A percentile compares a stretch with the other conserved stretches of the same genome.
Evolutionary conservation across 2,329 filamentous ascomycete species (phyloP).

Genomic region (Diaporthe batatas): DNA sequence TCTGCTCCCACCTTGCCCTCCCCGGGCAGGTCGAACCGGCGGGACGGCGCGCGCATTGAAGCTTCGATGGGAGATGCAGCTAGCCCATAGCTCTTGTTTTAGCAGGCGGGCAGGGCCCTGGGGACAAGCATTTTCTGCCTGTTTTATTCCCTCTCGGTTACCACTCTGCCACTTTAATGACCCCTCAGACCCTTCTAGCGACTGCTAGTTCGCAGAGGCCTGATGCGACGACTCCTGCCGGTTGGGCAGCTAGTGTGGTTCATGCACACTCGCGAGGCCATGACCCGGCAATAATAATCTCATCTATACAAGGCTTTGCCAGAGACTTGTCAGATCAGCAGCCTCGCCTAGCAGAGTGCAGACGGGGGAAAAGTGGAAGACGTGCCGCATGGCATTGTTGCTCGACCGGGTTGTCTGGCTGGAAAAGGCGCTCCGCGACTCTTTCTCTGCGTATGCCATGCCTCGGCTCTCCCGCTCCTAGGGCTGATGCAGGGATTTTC

Average conservation of each 20-base stretch:
- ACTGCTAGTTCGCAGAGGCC: not conserved
- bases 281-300: not conserved
- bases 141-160: not conserved
- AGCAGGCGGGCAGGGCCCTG: not conserved
- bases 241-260: slow-evolving; percentile 34
- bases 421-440: slow-evolving; percentile 11
- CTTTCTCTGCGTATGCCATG: not conserved
- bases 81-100: slow-evolving; percentile 12
- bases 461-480: slow-evolving; percentile 31
- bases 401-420: slow-evolving; percentile 4
- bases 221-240: not conserved
- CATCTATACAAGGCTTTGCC: not conserved
- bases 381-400: not conserved
- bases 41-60: slow-evolving; percentile 31
- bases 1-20: not conserved
- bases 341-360: not conserved
- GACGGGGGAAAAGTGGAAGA: not conserved
- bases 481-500: slow-evolving; percentile 23
- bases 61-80: slow-evolving; percentile 25
- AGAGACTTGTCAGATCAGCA: not conserved
- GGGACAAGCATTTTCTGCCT: not conserved
- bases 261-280: slow-evolving; percentile 18
- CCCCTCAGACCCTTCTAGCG: not conserved
- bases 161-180: not conserved
- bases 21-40: slow-evolving; percentile 26